A percentile compares a stretch with the other conserved stretches of the same genome.
Evolutionary conservation across 73 alveolate genomes (phyloP).

Genomic region (Paramecium tetraurelia): DNA sequence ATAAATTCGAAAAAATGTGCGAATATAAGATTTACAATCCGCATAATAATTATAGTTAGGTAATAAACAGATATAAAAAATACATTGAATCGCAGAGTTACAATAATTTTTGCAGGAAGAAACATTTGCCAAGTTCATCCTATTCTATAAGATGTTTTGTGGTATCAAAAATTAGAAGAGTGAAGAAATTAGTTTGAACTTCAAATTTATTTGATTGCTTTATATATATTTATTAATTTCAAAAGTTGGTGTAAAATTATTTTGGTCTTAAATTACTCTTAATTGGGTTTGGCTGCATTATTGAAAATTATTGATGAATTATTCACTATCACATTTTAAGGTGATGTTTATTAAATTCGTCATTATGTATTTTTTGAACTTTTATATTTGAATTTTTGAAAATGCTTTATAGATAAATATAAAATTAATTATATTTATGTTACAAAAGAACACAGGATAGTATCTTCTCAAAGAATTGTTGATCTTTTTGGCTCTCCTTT

Average conservation of each 20-base stretch:
- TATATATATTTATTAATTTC: not conserved
- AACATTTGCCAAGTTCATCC: not conserved
- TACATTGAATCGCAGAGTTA: not conserved
- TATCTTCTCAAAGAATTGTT: not conserved
- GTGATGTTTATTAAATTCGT: no score
- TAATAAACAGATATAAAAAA: not conserved
- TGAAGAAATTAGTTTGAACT: not conserved
- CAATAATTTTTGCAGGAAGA: not conserved
- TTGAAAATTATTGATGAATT: not conserved
- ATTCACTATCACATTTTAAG: no score
- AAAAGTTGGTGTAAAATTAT: not conserved
- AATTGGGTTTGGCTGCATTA: not conserved
- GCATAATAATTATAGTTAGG: not conserved
- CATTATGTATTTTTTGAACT: not conserved
- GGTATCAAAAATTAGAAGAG: not conserved
- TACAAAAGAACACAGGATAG: not conserved
- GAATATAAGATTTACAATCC: not conserved
- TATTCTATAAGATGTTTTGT: not conserved
- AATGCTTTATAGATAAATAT: not conserved
- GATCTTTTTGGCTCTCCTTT: not conserved
- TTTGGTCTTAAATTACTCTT: not conserved
- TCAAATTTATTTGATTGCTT: not conserved
- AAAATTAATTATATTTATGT: not conserved
- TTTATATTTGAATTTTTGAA: not conserved
- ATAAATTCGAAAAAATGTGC: conserved; percentile 21